Conservation (phyloP, 1,284 basidiomycete genomes). For the Fistulinella staudtii region DNA sequence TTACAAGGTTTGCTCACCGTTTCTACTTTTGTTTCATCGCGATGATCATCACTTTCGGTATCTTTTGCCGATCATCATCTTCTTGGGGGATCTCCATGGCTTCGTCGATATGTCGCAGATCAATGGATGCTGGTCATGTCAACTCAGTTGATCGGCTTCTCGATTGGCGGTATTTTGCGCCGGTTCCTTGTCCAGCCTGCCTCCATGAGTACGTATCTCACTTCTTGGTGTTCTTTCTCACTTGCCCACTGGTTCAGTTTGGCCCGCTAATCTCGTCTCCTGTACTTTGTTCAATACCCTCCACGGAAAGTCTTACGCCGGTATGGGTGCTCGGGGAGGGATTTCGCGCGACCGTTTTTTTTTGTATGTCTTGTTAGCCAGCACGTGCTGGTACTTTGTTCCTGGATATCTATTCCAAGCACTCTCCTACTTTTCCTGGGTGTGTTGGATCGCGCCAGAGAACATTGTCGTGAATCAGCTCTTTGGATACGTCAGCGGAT, state of each 20-base stretch:
- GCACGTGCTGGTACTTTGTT: constrained; percentile 66
- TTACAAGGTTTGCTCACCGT: no score
- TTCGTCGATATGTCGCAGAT: constrained; percentile 41
- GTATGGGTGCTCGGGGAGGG: constrained; percentile 58
- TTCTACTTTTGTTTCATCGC: no score
- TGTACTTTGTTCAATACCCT: constrained; percentile 82
- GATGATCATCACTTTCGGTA: no score
- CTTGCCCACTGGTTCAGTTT: constrained; percentile 45
- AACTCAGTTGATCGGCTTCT: constrained; percentile 84
- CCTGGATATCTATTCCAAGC: constrained; percentile 73
- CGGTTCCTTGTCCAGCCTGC: constrained; percentile 83
- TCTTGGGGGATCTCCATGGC: no score
- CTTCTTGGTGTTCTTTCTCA: not conserved
- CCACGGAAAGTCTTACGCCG: constrained; percentile 58
- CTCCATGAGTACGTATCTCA: constrained; percentile 61
- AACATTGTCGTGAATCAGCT: constrained; percentile 65
- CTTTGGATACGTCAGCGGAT: constrained; percentile 73
- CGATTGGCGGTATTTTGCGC: constrained; percentile 74
- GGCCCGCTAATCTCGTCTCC: constrained; percentile 81
- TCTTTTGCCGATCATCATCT: no score
- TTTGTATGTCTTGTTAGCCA: constrained; percentile 51
- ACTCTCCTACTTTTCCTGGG: constrained; percentile 61
- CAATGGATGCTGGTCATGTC: constrained; percentile 80
- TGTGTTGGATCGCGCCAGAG: constrained; percentile 80
- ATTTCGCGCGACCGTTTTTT: constrained; percentile 80